These are phyloP conservation scores for Microdochium nivale DNA, from an alignment of 2,329 filamentous ascomycete genomes.

Conservation along the genomic window DNA sequence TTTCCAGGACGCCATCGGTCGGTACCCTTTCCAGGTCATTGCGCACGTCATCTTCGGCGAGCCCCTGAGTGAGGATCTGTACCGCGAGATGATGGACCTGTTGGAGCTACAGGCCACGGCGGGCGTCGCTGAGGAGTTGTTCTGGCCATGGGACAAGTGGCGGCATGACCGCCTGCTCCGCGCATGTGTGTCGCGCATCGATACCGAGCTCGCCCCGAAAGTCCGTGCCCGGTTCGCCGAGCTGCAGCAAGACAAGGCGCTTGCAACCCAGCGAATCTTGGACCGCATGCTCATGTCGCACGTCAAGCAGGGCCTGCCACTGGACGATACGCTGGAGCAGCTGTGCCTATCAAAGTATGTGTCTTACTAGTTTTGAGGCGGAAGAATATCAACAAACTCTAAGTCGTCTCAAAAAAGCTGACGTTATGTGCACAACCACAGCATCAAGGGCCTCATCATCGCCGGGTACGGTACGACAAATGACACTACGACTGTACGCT, in stretches of 20 bases:
- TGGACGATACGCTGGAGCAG: neutral
- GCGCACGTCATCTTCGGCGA: neutral
- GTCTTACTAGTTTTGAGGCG: neutral
- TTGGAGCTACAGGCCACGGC: neutral
- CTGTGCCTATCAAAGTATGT: neutral
- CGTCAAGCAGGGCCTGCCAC: neutral
- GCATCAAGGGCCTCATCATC: neutral
- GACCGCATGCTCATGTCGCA: neutral
- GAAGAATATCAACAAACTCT: no score
- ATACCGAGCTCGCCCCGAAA: neutral
- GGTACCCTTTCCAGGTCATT: neutral
- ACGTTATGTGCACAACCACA: neutral
- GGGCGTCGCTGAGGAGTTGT: neutral
- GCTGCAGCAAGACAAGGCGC: neutral
- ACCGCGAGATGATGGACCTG: neutral
- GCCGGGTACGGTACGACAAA: neutral
- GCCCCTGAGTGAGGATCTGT: neutral
- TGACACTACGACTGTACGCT: neutral
- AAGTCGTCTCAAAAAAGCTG: no score
- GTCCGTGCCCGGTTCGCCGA: neutral
- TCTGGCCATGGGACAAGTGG: neutral
- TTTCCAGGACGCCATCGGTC: neutral
- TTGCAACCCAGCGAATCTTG: neutral
- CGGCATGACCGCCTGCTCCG: neutral
- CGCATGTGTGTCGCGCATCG: neutral